phyloP scores from a whole-genome alignment of 2,329 filamentous ascomycete genomes.

The Colletotrichum truncatum region DNA sequence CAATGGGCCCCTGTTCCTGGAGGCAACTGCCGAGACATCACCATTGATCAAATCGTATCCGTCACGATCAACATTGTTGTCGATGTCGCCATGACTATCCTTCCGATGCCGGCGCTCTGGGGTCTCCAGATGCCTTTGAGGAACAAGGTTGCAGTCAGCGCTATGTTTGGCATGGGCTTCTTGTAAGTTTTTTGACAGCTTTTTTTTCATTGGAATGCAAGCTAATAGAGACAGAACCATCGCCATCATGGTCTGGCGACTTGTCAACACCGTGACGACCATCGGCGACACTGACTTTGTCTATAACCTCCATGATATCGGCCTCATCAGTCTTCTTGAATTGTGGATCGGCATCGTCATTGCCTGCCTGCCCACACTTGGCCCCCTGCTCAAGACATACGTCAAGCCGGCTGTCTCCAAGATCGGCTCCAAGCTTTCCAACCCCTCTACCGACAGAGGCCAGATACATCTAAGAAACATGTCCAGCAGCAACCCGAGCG shows the following conservation, averaged over 20 bases:
- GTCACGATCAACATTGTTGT: constrained; percentile 37
- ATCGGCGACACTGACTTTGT: constrained; percentile 33
- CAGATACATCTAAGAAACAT: constrained; percentile 11
- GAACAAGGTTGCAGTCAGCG: constrained; percentile 43
- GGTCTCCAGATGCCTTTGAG: constrained; percentile 48
- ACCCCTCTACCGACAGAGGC: constrained; percentile 18
- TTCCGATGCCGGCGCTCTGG: constrained; percentile 53
- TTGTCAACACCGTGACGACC: constrained; percentile 38
- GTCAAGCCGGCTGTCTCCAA: constrained; percentile 33
- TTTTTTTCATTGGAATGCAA: neutral
- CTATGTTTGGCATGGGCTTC: constrained; percentile 43
- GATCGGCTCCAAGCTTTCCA: constrained; percentile 21
- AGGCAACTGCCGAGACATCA: constrained; percentile 48
- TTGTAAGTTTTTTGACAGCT: constrained; percentile 34
- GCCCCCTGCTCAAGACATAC: constrained; percentile 38
- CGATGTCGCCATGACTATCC: constrained; percentile 46
- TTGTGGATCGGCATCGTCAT: constrained; percentile 49
- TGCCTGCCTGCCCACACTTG: constrained; percentile 52
- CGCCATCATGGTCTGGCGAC: constrained; percentile 48
- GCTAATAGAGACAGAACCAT: constrained; percentile 39
- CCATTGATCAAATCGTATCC: constrained; percentile 34
- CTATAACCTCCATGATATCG: constrained; percentile 40
- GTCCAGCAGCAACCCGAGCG: neutral
- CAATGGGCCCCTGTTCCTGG: constrained; percentile 40
- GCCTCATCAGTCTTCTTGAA: constrained; percentile 47